These are phyloP conservation scores for Camellia sinensis DNA, from an alignment of 148 eudicot genomes.

Conservation along the genomic window DNA sequence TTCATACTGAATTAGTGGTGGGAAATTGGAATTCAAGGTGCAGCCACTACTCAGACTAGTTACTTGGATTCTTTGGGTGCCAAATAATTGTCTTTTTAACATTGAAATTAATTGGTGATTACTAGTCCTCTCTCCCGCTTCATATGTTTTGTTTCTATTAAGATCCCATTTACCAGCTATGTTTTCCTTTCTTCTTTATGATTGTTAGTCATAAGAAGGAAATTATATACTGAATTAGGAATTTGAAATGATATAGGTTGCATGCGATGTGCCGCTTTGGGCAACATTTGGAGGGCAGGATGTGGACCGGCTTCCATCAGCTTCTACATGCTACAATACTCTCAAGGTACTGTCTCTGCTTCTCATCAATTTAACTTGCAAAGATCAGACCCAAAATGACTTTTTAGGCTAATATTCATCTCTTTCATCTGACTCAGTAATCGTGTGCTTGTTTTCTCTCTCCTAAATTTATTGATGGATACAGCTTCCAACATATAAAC, in stretches of 20 bases:
- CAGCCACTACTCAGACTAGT: neutral
- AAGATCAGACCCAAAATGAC: neutral
- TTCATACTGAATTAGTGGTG: neutral
- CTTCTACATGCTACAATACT: conserved; percentile 98
- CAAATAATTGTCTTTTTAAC: neutral
- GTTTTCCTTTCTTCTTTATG: neutral
- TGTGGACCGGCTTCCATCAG: conserved; percentile 97
- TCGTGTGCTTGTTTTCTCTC: conserved; percentile 11
- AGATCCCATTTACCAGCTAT: neutral
- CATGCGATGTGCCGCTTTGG: conserved; percentile 87
- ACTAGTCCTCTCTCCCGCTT: neutral
- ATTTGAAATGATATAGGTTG: conserved; percentile 45
- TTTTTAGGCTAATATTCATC: neutral
- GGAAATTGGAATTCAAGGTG: neutral
- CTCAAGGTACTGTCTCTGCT: conserved; percentile 56
- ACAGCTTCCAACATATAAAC: conserved; percentile 94
- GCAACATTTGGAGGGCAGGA: conserved; percentile 95
- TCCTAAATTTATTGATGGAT: conserved; percentile 9
- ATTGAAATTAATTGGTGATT: neutral
- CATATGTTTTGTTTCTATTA: neutral
- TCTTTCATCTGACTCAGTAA: conserved; percentile 13
- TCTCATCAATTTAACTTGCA: neutral
- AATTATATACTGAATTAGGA: neutral
- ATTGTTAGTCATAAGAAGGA: neutral
- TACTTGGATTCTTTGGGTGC: neutral